Evolutionary conservation across 2,329 filamentous ascomycete species (phyloP), one percentile per base, ranked within the genome.

Genomic region (Cordyceps farinosa): DNA sequence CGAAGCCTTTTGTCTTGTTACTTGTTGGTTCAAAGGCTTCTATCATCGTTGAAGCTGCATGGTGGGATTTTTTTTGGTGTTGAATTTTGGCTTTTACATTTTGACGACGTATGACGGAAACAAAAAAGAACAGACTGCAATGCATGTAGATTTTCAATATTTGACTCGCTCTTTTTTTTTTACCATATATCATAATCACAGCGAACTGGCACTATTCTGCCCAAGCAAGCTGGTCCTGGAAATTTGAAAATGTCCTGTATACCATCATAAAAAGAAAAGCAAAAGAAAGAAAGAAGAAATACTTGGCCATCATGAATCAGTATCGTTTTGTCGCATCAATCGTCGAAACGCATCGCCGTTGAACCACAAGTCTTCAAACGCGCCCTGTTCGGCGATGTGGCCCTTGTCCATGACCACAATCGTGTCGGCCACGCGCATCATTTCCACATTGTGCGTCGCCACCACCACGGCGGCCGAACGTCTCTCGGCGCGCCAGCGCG

Each of bases 391-490:
- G 2, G 86, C 89, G 7, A 91, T 84, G 2, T 84, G 79, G 3
- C 84, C 82, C 0, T 87, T 84, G n/a, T 90, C 84, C 34, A 96
- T 68, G 66, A 97, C 85, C 1, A 94, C 79, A 8, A 97, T 79
- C 51, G 84, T 81, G 71, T 92, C 87, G 0, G 89, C 90, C 64
- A 91, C 84, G 63, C 83, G 82, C 90, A 98, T 97, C 91, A 97
- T 96, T 70, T 94, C 89, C 65, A 79, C 81, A 63, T 83, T 85
- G 75, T 97, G 94, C 55, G 92, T 97, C 45, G 96, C 88, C 30
- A 96, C 82, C 17, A 97, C 80, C 0, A 96, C 85, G 0, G 90
- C 90, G 73, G 91, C 83, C 0, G 77, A 78, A 11, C 57, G 57
- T 3, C 66, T 9, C 64, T 63, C 66, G 42, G 61, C 61, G 22